These are phyloP conservation scores for Penicillium longicatenatum DNA, from an alignment of 495 filamentous ascomycete species.

Conservation along the genomic window DNA sequence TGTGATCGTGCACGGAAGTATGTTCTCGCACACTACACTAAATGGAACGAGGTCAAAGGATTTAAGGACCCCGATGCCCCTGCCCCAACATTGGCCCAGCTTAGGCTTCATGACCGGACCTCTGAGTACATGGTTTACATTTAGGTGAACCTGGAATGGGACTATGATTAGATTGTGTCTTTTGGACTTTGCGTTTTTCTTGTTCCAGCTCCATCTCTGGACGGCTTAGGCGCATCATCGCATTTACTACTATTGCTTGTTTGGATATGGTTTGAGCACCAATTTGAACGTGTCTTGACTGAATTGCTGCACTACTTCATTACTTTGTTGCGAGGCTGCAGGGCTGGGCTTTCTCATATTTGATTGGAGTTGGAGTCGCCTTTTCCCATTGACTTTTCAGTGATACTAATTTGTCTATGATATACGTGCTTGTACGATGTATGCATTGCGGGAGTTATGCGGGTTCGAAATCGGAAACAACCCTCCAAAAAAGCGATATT, in stretches of 20 bases:
- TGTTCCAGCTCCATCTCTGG: background rate
- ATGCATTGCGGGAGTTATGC: too few species aligned
- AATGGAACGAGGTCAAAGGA: background rate
- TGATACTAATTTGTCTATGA: too few species aligned
- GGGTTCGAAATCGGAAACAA: background rate
- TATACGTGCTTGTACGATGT: too few species aligned
- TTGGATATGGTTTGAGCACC: too few species aligned
- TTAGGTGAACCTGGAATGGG: background rate
- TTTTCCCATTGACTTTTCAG: too few species aligned
- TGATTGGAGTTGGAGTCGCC: too few species aligned
- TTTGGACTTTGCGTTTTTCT: background rate
- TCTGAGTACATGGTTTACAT: conserved; percentile 10
- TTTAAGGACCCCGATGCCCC: background rate
- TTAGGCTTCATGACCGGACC: background rate
- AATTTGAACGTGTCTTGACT: too few species aligned
- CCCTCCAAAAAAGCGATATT: background rate
- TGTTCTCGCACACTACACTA: conserved; percentile 31
- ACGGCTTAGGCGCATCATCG: background rate
- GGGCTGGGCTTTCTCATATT: too few species aligned
- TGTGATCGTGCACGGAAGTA: conserved; percentile 70
- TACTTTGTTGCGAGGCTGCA: too few species aligned
- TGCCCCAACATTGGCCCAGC: background rate
- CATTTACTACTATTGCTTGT: too few species aligned
- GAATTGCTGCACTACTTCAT: too few species aligned
- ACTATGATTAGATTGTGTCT: background rate